A percentile compares a stretch with the other conserved stretches of the same genome.
phyloP scores from a whole-genome alignment of 495 filamentous ascomycete genomes.

The Mytilinidion resinicola region DNA sequence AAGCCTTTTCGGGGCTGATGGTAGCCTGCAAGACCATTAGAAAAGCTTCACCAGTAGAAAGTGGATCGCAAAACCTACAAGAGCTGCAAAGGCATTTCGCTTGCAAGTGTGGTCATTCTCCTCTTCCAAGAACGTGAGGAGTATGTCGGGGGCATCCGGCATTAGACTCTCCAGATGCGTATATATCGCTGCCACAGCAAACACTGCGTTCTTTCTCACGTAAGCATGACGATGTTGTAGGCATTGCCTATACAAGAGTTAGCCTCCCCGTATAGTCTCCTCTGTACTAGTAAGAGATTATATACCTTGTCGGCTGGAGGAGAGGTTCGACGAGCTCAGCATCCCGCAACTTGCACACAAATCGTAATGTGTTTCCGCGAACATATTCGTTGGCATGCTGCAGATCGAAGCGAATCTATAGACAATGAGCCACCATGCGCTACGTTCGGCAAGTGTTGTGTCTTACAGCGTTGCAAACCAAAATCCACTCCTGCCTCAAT shows the following conservation, averaged over 20 bases:
- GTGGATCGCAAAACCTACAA: constrained; percentile 32
- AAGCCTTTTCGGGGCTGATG: constrained; percentile 87
- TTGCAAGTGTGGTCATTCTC: constrained; percentile 94
- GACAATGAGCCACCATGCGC: too few species aligned
- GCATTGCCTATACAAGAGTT: constrained; percentile 46
- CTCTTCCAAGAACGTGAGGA: constrained; percentile 80
- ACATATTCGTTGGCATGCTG: constrained; percentile 99
- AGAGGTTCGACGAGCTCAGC: constrained; percentile 94
- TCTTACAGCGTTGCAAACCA: constrained; percentile 62
- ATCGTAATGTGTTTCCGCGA: constrained; percentile 90
- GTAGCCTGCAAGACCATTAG: constrained; percentile 40
- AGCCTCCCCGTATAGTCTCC: neutral
- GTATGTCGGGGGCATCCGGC: constrained; percentile 89
- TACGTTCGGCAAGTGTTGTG: too few species aligned
- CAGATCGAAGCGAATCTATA: constrained; percentile 80
- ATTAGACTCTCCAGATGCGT: constrained; percentile 87
- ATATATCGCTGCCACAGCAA: constrained; percentile 88
- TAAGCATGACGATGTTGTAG: constrained; percentile 89
- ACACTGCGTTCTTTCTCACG: constrained; percentile 95
- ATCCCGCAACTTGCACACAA: constrained; percentile 93
- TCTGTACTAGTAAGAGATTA: too few species aligned
- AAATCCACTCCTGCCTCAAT: constrained; percentile 98
- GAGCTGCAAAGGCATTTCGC: constrained; percentile 91
- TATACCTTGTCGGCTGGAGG: constrained; percentile 75
- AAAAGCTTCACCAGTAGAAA: neutral